These are phyloP conservation scores for Cryptococcus deneoformans DNA, from an alignment of 1,284 basidiomycete genomes.

Conservation along the genomic window DNA sequence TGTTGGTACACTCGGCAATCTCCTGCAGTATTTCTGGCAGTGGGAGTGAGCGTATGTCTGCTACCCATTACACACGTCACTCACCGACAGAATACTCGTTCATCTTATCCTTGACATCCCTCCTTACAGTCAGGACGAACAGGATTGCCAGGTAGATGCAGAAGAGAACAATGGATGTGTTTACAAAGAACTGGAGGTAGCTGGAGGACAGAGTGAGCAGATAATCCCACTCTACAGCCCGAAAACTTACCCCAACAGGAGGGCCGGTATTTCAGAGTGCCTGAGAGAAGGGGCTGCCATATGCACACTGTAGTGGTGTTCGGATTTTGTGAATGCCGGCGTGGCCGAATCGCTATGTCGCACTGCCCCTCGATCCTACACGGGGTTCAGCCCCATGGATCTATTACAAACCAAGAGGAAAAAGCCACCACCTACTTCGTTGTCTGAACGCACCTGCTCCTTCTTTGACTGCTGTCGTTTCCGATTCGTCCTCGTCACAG, in stretches of 20 bases:
- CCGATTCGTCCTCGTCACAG: constrained; percentile 64
- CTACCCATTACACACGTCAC: constrained; percentile 14
- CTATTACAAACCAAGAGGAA: too few species aligned
- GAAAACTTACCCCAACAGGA: constrained; percentile 70
- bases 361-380: constrained; percentile 4
- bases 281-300: constrained; percentile 34
- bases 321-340: constrained; percentile 17
- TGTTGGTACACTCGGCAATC: constrained; percentile 74
- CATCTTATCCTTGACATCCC: constrained; percentile 85
- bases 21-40: constrained; percentile 77
- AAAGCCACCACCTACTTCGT: constrained; percentile 21
- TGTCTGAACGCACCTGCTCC: constrained; percentile 28
- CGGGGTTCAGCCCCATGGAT: not conserved
- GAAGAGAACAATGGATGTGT: constrained; percentile 77
- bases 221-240: not conserved
- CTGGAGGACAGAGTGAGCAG: constrained; percentile 49
- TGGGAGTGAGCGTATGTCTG: not conserved
- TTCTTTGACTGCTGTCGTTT: constrained; percentile 53
- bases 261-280: constrained; percentile 50
- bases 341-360: constrained; percentile 14
- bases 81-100: constrained; percentile 84
- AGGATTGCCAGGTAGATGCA: constrained; percentile 81
- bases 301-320: constrained; percentile 44
- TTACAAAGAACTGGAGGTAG: constrained; percentile 92
- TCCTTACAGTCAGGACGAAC: constrained; percentile 84